Evolutionary conservation across 2,329 filamentous ascomycete species (phyloP).

Genomic region (Dothideomycetes sp.): DNA sequence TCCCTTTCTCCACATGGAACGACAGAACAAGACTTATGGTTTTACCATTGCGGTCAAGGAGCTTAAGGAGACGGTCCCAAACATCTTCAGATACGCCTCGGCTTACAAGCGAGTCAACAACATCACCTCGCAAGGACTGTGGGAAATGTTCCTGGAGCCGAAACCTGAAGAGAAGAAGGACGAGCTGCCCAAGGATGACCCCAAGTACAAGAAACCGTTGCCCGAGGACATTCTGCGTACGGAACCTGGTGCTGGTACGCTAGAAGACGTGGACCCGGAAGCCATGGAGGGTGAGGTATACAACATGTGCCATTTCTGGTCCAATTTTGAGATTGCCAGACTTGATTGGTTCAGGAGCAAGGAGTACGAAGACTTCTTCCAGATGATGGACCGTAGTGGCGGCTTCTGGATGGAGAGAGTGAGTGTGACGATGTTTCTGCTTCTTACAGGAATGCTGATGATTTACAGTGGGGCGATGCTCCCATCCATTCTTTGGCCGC

Average conservation of each 20-base stretch:
- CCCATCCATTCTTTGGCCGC: conserved; percentile 96
- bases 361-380: conserved; percentile 94
- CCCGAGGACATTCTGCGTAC: conserved; percentile 73
- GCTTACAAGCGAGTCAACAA: conserved; percentile 93
- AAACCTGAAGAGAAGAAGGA: conserved; percentile 49
- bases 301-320: conserved; percentile 99
- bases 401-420: conserved; percentile 99
- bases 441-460: conserved; percentile 27
- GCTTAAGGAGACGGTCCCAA: conserved; percentile 91
- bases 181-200: conserved; percentile 37
- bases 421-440: conserved; percentile 26
- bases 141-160: conserved; percentile 96
- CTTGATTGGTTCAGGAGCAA: conserved; percentile 95
- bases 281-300: conserved; percentile 96
- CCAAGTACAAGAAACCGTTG: conserved; percentile 55
- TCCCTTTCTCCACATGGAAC: conserved; percentile 90
- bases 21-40: conserved; percentile 92
- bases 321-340: conserved; percentile 95
- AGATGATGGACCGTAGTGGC: conserved; percentile 97
- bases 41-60: conserved; percentile 99
- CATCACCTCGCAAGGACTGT: conserved; percentile 79
- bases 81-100: conserved; percentile 97
- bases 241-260: conserved; percentile 57
- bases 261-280: conserved; percentile 79
- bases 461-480: conserved; percentile 85